Evolutionary conservation across 2,329 filamentous ascomycete species (phyloP), one percentile per base, ranked within the genome.

Genomic region (Thelonectria rubi): DNA sequence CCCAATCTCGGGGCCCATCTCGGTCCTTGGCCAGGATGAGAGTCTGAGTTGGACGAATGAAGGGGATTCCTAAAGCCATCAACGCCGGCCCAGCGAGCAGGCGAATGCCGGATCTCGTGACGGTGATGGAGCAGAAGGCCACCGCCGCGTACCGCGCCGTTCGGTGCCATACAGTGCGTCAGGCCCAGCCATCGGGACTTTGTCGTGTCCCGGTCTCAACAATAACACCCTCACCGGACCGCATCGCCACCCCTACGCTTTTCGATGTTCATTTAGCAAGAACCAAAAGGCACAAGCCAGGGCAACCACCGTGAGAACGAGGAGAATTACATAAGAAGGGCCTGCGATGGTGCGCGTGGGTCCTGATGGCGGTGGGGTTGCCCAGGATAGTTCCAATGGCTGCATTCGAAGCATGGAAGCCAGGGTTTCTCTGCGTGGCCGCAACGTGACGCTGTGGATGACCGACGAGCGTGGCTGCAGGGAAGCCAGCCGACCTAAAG

Each of bases 371-470:
- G 32, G 68, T 68, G 65, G 66, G 56, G 32, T 51, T 53, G 46
- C 50, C 40, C 54, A 52, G 50, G 46, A 52, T 51, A 61, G 60
- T 50, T 64, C 56, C 63, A 60, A 70, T 70, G 63, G 68, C 61
- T 67, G 64, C 54, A 46, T 63, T 45, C 45, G 50, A 48, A 49
- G 48, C 59, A 62, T 58, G 54, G 52, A 52, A 54, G 51, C 65
- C 45, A 58, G 46, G 62, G 58, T 62, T 65, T 66, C 68, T 69
- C 68, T 69, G 71, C 71, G 68, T 73, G 71, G 71, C 67, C 66
- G 69, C 71, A 72, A 73, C 71, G 71, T 73, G 71, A 73, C 64
- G 66, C 64, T 60, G 69, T 65, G 71, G 67, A 70, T 64, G 62
- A 66, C 58, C 60, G 67, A 49, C 52, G 61, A 66, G 68, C 65